Evolutionary conservation across 1,284 basidiomycete genomes (phyloP), one percentile per base, ranked within the genome.

Genomic region (Fomitopsis schrenkii): DNA sequence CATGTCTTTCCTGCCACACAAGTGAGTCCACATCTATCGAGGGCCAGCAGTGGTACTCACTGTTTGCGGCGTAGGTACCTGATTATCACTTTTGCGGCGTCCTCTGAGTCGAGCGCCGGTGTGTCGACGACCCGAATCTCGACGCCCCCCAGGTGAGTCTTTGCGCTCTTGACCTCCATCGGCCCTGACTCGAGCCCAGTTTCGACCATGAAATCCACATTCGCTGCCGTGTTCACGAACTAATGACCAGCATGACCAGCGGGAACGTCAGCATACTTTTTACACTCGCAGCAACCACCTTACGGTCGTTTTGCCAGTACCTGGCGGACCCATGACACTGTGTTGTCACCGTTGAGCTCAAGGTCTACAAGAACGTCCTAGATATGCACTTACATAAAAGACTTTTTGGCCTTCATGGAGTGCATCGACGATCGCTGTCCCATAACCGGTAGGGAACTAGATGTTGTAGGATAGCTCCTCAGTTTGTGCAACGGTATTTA

Each of bases 301-400:
- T 26, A 60, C 59, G 12, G 7, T 35, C 40, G 59, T 61, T 26
- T 61, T 61, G 6, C 59, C 59, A 3, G 59, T 35, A 17, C 59
- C 59, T 10, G 59, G 28, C 19, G 50, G 48, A 5, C 59, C 59
- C 35, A 57, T 42, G 12, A 61, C 30, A 2, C 59, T 61, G 30
- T 5, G 35, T n/a, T 3, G 15, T 19, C 1, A 6, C 10, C 17
- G 6, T 26, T 38, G 12, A 50, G 28, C 3, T 12, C 12, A 15
- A 12, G 9, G 26, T 26, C 12, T 50, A 30, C 3, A 8, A 12
- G 7, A 17, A 12, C 10, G 5, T 15, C 15, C 14, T 17, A 33
- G 12, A 3, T 30, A 14, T 15, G 44, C 26, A 54, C 52, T 38
- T 12, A 54, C 52, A 54, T 19, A 10, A 54, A 40, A 22, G 35